Evolutionary conservation across 1,284 basidiomycete genomes (phyloP), one percentile per base, ranked within the genome.

Genomic region (Volvariella volvacea): DNA sequence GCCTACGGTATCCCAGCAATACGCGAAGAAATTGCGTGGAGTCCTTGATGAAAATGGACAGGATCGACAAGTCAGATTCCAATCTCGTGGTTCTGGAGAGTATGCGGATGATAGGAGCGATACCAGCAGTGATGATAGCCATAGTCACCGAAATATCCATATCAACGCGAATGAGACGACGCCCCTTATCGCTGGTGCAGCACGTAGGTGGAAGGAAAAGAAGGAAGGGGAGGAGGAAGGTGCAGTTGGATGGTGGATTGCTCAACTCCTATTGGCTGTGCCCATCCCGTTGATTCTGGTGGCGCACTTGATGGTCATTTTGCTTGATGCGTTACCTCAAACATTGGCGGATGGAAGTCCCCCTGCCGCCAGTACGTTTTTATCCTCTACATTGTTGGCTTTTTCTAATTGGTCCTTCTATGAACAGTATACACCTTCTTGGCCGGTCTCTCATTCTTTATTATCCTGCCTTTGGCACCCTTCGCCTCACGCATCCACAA

Each of bases 301-400:
- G n/a, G 68, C 65, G 39, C 80, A 86, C 51, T 63, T 84, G 19
- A 60, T 65, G 2, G 53, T 76, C 21, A 50, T 83, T 36, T 45
- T 80, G 25, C 45, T 85, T 15, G 67, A 64, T 39, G 68, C 77
- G 4, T 55, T 77, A 52, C 58, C 68, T 17, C 82, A 88, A 58
- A 81, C 80, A 0, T 59, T 86, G 14, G 67, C 71, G 0, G 85
- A 88, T 52, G 85, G 85, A n/a, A 78, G 71, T 44, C 64, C 63
- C 36, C 65, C 76, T 2, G 50, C 55, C 25, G 50, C 56, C 22
- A 70, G 81, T 80, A 48, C 64, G 78, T 66, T 34, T 41, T 14
- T 25, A 36, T 39, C 22, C 21, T 19, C 39, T 28, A 39, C 36
- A 10, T 16, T n/a, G n/a, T 6, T 28, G 12, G 6, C 25, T 28